These are phyloP conservation scores for Cetradonia linearis DNA, from an alignment of 495 filamentous ascomycete genomes.

Conservation along the genomic window DNA sequence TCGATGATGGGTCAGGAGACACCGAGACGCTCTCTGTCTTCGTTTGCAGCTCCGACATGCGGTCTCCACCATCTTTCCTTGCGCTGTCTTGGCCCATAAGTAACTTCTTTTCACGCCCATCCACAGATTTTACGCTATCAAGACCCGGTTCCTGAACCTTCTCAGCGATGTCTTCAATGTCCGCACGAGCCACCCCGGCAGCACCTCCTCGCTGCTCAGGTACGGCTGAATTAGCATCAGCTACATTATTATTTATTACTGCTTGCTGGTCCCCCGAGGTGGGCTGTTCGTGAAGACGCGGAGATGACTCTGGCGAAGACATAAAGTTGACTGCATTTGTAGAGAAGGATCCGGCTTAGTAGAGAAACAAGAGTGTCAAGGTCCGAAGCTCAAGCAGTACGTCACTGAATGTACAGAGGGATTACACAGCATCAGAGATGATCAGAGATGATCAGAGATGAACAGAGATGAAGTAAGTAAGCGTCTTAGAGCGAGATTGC, in stretches of 20 bases:
- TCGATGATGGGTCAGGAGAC: neutral
- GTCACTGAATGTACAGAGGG: neutral
- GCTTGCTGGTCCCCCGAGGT: neutral
- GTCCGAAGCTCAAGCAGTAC: neutral
- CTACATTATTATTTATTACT: neutral
- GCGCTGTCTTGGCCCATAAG: neutral
- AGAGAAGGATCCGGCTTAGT: neutral
- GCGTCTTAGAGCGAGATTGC: neutral
- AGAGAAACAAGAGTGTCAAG: neutral
- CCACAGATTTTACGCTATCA: neutral
- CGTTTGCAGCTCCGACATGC: neutral
- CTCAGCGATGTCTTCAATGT: neutral
- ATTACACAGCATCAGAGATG: too few relatives aligned
- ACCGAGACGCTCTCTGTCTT: neutral
- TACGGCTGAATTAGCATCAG: too few relatives aligned
- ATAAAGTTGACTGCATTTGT: conserved; percentile 8
- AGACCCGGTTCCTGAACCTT: neutral
- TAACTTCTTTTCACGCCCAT: neutral
- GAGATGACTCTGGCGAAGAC: conserved; percentile 4
- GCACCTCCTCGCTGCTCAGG: neutral
- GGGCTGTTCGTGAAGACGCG: neutral
- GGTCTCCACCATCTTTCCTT: neutral
- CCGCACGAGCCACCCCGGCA: neutral
- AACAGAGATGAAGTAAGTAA: neutral
- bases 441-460: too few relatives aligned